Evolutionary conservation across 768 basidiomycete species (phyloP).

Genomic region (Cantharellus anzutake): DNA sequence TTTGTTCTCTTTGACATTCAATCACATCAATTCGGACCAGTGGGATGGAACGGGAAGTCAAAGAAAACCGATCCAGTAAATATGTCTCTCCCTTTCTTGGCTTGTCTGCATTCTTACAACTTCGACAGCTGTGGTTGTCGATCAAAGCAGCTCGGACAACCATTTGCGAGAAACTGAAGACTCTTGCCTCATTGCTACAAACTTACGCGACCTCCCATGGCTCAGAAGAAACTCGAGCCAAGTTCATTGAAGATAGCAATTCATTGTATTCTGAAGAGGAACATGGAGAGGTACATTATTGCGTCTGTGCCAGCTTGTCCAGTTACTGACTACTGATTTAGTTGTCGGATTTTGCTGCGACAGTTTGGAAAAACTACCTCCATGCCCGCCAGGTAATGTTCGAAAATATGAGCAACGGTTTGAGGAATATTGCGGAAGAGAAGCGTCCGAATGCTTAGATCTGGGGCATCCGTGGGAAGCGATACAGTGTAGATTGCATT

Average conservation of each 20-base stretch:
- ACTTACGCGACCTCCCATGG: neutral
- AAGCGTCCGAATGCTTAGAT: neutral
- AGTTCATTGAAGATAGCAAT: neutral
- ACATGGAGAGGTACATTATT: neutral
- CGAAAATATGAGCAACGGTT: neutral
- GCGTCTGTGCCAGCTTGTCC: neutral
- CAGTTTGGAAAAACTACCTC: neutral
- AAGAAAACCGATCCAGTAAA: constrained; percentile 45
- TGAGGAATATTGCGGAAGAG: neutral
- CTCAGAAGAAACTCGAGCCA: neutral
- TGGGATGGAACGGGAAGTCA: constrained; percentile 38
- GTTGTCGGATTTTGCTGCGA: neutral
- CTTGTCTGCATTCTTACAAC: neutral
- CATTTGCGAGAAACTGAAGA: constrained; percentile 37
- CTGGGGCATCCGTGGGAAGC: no score
- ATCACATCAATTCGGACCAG: constrained; percentile 51
- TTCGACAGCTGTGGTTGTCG: constrained; percentile 28
- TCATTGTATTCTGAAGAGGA: neutral
- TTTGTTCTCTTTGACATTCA: constrained; percentile 53
- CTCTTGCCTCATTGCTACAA: constrained; percentile 27
- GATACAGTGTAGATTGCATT: no score
- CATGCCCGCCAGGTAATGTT: neutral
- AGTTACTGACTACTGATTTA: neutral
- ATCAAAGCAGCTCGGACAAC: constrained; percentile 46
- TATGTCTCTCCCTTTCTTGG: neutral